Base-by-base conservation (phyloP, 106 monocot species). In the Acanthochlamys bracteata region DNA sequence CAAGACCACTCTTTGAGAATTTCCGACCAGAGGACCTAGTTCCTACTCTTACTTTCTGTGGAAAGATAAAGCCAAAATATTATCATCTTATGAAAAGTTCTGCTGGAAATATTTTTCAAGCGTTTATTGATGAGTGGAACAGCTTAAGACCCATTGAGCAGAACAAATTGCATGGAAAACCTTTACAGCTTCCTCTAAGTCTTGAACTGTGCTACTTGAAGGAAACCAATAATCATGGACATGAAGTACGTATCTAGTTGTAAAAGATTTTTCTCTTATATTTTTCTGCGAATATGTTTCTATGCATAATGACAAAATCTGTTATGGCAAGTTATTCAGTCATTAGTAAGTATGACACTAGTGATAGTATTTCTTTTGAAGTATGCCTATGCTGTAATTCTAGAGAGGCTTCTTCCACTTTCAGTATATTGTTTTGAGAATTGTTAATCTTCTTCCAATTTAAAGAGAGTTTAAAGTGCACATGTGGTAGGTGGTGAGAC, bases 121-220 rank as follows among this genome's bases (percentile, higher is more conserved):
- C 64, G 16, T 98, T 98, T 45, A 68, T 78, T 45, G 78, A 81
- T 63, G 91, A 98, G 46, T 98, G 96, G 96, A 79, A 66, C 75
- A 64, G 58, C 72, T 75, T 98, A 66, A 91, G 88, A 56, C 79
- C 96, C 53, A 75, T 98, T 68, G 88, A 98, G 43, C 79, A 60
- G 54, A 85, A 81, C 17, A 91, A 91, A 57, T 77, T 98, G 39
- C 76, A 81, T 19, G 96, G 96, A 57, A 98, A 91, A 61, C 90
- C 96, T 55, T 65, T 98, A 56, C 88, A 98, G 69, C 88, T 91
- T 77, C 91, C 96, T 63, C 70, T 98, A 24, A 75, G 64, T 63
- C 66, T 88, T 55, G 96, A 98, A 66, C 40, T 98, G 19, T 88
- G 82, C 69, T 98, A 85, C 67, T 66, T 98, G 58, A 85, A 83